Evolutionary conservation across 1,284 basidiomycete genomes (phyloP).

Genomic region (Amylostereum chailletii): DNA sequence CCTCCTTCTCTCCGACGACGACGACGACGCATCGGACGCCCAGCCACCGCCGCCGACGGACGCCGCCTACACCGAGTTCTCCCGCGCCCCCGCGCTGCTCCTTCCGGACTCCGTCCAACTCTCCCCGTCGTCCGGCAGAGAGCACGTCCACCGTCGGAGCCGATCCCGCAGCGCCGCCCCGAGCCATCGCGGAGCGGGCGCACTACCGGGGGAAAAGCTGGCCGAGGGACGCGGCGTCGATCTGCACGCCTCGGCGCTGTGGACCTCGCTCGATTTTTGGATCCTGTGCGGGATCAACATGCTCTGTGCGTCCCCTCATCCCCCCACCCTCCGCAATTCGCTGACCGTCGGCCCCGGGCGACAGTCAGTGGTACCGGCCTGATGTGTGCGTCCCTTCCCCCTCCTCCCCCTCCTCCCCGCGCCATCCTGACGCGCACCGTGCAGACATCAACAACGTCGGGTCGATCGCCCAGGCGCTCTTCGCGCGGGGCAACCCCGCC

Average conservation of each 20-base stretch:
- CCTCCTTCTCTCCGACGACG: background rate
- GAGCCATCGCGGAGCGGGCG: too few species aligned
- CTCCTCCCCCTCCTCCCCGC: background rate
- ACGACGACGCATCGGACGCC: too few species aligned
- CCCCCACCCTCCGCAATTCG: background rate
- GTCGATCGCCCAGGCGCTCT: conserved; percentile 83
- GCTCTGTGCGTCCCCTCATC: conserved; percentile 6
- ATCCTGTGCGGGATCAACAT: conserved; percentile 8
- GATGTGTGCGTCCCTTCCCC: conserved; percentile 54
- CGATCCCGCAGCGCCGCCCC: background rate
- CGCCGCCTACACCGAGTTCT: conserved; percentile 13
- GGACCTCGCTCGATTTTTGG: conserved; percentile 12
- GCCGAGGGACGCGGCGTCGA: conserved; percentile 11
- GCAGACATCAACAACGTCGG: conserved; percentile 92
- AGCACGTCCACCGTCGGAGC: conserved; percentile 1
- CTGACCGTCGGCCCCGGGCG: background rate
- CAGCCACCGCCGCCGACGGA: conserved; percentile 10
- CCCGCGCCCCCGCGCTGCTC: background rate
- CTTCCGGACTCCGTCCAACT: conserved; percentile 12
- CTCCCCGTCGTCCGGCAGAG: background rate
- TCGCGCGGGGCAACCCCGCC: conserved; percentile 50
- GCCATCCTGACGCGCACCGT: background rate
- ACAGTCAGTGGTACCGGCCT: conserved; percentile 82
- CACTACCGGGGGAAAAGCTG: background rate
- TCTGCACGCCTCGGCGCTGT: conserved; percentile 8